Evolutionary conservation across 73 alveolate genomes (phyloP).

Genomic region (Blepharisma stoltei): DNA sequence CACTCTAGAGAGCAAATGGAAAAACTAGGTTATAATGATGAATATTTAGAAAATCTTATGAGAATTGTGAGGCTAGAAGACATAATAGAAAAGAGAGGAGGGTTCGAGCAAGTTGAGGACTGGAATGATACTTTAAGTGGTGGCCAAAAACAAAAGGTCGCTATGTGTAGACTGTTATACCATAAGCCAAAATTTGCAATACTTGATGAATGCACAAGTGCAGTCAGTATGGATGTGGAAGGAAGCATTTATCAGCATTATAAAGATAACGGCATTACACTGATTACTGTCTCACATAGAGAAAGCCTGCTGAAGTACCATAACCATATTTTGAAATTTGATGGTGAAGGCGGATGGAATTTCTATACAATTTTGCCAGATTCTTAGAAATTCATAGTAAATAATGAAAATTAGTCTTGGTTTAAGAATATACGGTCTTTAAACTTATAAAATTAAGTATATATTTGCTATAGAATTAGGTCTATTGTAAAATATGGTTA

Average conservation of each 20-base stretch:
- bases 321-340: slow-evolving; percentile 71
- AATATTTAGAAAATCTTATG: slow-evolving; percentile 58
- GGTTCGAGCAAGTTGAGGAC: slow-evolving; percentile 64
- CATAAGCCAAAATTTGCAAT: slow-evolving; percentile 89
- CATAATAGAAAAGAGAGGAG: slow-evolving; percentile 75
- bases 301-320: slow-evolving; percentile 83
- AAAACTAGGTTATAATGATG: slow-evolving; percentile 46
- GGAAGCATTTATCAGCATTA: slow-evolving; percentile 68
- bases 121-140: slow-evolving; percentile 91
- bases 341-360: slow-evolving; percentile 75
- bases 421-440: background rate
- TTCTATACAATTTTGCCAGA: background rate
- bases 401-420: slow-evolving; percentile 31
- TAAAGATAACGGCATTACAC: slow-evolving; percentile 74
- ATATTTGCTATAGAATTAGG: no score
- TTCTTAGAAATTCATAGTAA: slow-evolving; percentile 18
- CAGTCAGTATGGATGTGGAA: slow-evolving; percentile 82
- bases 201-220: slow-evolving; percentile 90
- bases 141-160: slow-evolving; percentile 90
- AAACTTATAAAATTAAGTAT: no score
- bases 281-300: slow-evolving; percentile 88
- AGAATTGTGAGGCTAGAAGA: slow-evolving; percentile 66
- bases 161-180: slow-evolving; percentile 90
- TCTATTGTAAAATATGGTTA: no score
- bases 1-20: slow-evolving; percentile 34